Evolutionary conservation across 1,284 basidiomycete species (phyloP).

Genomic region (Cerrena zonata): DNA sequence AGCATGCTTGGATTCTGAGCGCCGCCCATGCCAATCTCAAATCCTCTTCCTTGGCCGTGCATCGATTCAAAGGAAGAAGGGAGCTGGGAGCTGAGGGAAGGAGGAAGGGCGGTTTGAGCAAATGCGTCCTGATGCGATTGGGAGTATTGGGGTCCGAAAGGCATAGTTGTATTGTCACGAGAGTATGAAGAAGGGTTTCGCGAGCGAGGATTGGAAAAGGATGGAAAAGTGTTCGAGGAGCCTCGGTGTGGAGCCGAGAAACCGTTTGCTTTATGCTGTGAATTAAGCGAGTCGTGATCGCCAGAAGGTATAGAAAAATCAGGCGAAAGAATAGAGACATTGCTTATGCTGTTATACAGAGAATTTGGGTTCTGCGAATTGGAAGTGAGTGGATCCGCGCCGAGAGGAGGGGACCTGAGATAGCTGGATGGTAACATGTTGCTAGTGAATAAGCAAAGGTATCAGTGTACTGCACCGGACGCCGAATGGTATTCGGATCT

Average conservation of each 20-base stretch:
- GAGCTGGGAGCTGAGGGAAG: constrained; percentile 15
- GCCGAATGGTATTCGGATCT: constrained; percentile 39
- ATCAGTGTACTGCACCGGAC: constrained; percentile 27
- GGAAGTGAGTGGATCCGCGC: constrained; percentile 27
- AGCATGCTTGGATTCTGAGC: constrained; percentile 19
- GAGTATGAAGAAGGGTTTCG: constrained; percentile 25
- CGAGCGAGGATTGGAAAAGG: constrained; percentile 28
- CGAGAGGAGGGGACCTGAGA: constrained; percentile 32
- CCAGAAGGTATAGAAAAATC: constrained; percentile 33
- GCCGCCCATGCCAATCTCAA: constrained; percentile 23
- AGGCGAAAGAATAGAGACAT: constrained; percentile 29
- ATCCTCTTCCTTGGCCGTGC: constrained; percentile 21
- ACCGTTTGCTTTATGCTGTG: constrained; percentile 36
- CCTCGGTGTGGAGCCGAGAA: constrained; percentile 26
- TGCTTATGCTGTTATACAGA: constrained; percentile 45
- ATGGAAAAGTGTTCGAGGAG: constrained; percentile 29
- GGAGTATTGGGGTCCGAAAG: constrained; percentile 21
- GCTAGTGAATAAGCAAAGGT: constrained; percentile 36
- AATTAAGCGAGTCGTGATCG: constrained; percentile 36
- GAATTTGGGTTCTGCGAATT: constrained; percentile 26
- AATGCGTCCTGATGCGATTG: constrained; percentile 25
- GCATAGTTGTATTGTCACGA: constrained; percentile 29
- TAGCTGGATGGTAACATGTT: constrained; percentile 26
- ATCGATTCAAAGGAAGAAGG: constrained; percentile 24
- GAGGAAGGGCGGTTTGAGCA: constrained; percentile 18